Conservation (phyloP, 2,329 filamentous ascomycete genomes). For the Fusarium chlamydosporum region DNA sequence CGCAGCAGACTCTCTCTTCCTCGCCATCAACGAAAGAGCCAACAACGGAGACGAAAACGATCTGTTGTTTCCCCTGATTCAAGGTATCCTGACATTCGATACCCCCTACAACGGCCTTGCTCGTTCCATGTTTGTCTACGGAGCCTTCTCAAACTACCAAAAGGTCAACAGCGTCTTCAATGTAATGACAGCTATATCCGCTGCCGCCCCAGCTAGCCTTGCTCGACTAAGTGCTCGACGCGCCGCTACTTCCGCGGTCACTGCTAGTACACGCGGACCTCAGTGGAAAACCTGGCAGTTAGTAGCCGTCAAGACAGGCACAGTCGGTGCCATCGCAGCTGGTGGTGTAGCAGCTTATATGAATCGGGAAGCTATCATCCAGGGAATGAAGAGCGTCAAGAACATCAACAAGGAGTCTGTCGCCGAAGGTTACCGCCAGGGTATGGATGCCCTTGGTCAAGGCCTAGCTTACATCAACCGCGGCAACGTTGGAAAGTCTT, state of each 20-base stretch:
- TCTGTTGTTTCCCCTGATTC: conserved; percentile 83
- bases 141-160: conserved; percentile 71
- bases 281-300: conserved; percentile 70
- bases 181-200: conserved; percentile 68
- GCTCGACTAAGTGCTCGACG: conserved; percentile 50
- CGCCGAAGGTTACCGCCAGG: conserved; percentile 63
- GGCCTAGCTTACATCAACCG: conserved; percentile 70
- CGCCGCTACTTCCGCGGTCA: conserved; percentile 37
- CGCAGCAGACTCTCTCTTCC: conserved; percentile 83
- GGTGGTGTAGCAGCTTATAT: conserved; percentile 86
- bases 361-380: conserved; percentile 77
- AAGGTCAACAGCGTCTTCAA: conserved; percentile 71
- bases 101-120: conserved; percentile 82
- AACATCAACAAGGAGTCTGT: conserved; percentile 64
- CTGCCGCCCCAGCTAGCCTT: conserved; percentile 62
- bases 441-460: conserved; percentile 65
- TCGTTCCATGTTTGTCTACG: conserved; percentile 72
- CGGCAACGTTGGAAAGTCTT: conserved; percentile 74
- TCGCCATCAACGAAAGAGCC: conserved; percentile 75
- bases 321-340: conserved; percentile 83
- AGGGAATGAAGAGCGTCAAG: conserved; percentile 62
- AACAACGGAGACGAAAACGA: conserved; percentile 50
- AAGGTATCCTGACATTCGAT: conserved; percentile 85
- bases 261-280: conserved; percentile 52
- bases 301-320: conserved; percentile 84